Conservation (phyloP, 768 basidiomycete genomes). For the Pholiota microspora region DNA sequence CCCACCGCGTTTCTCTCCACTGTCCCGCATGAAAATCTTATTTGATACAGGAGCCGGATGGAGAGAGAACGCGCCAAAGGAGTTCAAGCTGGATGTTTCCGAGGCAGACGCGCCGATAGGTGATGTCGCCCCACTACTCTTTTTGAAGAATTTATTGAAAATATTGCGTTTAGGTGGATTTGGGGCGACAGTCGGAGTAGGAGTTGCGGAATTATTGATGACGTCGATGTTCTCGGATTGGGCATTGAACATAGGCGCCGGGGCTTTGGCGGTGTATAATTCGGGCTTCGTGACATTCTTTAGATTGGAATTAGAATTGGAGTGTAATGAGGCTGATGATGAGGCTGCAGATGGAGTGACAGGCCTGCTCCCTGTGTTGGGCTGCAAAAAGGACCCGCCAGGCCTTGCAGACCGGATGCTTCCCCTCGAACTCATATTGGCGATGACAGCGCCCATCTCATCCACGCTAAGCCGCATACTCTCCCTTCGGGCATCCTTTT, state of each 20-base stretch:
- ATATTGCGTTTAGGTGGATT: constrained; percentile 53
- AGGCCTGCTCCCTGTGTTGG: constrained; percentile 16
- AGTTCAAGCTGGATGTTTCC: background rate
- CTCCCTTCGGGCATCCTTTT: constrained; percentile 23
- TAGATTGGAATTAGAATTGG: constrained; percentile 15
- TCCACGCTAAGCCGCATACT: constrained; percentile 30
- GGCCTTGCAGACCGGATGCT: constrained; percentile 15
- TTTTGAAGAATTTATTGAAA: constrained; percentile 73
- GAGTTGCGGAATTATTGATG: constrained; percentile 17
- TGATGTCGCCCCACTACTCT: constrained; percentile 18
- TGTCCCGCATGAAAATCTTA: constrained; percentile 10
- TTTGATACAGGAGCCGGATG: constrained; percentile 17
- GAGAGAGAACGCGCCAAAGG: constrained; percentile 18
- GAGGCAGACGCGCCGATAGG: background rate
- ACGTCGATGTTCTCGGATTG: constrained; percentile 10
- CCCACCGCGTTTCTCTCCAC: background rate
- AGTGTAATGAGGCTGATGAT: constrained; percentile 27
- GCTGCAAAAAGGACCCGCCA: constrained; percentile 16
- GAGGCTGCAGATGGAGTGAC: constrained; percentile 24
- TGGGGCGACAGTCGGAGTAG: constrained; percentile 20
- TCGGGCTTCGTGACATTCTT: constrained; percentile 1
- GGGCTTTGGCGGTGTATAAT: background rate
- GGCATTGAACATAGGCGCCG: constrained; percentile 3
- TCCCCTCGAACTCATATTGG: constrained; percentile 9
- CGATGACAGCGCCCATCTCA: constrained; percentile 24